Evolutionary conservation across 2,329 filamentous ascomycete genomes (phyloP).

Genomic region (Neofusicoccum laricinum): DNA sequence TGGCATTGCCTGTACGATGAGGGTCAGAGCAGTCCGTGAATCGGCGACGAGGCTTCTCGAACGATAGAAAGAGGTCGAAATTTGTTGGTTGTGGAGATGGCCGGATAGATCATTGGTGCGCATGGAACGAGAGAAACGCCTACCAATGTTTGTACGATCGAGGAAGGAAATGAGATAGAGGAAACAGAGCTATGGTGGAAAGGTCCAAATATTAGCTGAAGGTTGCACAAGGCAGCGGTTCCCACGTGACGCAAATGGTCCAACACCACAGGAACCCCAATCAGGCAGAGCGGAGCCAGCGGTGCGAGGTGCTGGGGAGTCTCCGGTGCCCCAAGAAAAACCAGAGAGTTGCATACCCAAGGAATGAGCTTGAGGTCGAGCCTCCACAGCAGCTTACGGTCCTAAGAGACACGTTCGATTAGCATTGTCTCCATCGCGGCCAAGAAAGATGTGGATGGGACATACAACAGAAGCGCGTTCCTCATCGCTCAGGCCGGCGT

Average conservation of each 20-base stretch:
- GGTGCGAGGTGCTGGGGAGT: no score
- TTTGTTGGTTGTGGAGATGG: no score
- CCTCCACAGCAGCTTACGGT: constrained; percentile 60
- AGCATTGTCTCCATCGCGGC: background rate
- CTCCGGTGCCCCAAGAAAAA: background rate
- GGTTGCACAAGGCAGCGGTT: background rate
- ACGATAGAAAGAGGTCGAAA: background rate
- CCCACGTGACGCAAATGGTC: background rate
- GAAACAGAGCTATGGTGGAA: constrained; percentile 54
- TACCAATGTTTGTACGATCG: constrained; percentile 64
- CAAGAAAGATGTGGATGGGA: constrained; percentile 4
- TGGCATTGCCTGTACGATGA: constrained; percentile 59
- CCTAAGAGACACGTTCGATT: constrained; percentile 41
- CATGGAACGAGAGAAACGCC: background rate
- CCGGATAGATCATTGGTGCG: background rate
- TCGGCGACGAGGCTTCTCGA: background rate
- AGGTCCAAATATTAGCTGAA: background rate
- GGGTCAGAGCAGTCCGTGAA: background rate
- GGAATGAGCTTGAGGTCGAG: constrained; percentile 62
- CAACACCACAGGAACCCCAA: background rate
- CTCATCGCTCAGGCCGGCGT: constrained; percentile 62
- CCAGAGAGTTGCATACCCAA: constrained; percentile 39
- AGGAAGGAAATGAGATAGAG: constrained; percentile 74
- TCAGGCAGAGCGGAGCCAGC: no score
- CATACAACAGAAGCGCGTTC: constrained; percentile 62